These are phyloP conservation scores for Vachellia pachyceras DNA, from an alignment of 306 rosid genomes.

Conservation along the genomic window DNA sequence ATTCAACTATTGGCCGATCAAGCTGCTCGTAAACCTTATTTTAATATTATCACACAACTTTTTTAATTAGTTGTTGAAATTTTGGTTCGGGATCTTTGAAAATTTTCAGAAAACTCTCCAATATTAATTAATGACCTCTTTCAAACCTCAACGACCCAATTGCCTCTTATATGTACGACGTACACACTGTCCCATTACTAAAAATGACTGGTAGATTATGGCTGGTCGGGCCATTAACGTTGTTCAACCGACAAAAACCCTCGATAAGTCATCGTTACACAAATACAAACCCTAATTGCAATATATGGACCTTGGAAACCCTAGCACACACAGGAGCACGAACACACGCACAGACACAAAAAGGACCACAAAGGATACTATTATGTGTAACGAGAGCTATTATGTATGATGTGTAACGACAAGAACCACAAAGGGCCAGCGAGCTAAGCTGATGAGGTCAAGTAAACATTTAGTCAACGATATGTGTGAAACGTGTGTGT, in stretches of 20 bases:
- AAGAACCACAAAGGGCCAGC: conserved; percentile 30
- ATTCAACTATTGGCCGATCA: conserved; percentile 4
- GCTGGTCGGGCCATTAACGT: conserved; percentile 41
- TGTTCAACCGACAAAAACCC: conserved; percentile 35
- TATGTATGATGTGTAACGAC: conserved; percentile 37
- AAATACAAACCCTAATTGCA: not conserved
- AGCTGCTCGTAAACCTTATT: conserved; percentile 21
- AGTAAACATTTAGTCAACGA: conserved; percentile 33
- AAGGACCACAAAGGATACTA: not conserved
- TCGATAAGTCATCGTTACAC: conserved; percentile 4
- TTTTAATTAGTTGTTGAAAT: conserved; percentile 53
- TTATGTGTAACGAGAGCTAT: not conserved
- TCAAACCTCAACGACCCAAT: conserved; percentile 38
- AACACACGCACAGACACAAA: too few species aligned
- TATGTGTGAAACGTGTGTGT: not conserved
- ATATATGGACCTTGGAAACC: not conserved
- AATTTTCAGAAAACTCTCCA: conserved; percentile 1
- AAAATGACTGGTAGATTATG: conserved; percentile 31
- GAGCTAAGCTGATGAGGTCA: not conserved
- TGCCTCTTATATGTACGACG: too few species aligned
- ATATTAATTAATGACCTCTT: conserved; percentile 36
- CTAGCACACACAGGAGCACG: not conserved
- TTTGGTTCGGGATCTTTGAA: not conserved
- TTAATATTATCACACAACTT: conserved; percentile 23
- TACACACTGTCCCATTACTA: too few species aligned